These are phyloP conservation scores for Phycomyces nitens DNA, from an alignment of 192 early-diverging fungal species.

Conservation along the genomic window DNA sequence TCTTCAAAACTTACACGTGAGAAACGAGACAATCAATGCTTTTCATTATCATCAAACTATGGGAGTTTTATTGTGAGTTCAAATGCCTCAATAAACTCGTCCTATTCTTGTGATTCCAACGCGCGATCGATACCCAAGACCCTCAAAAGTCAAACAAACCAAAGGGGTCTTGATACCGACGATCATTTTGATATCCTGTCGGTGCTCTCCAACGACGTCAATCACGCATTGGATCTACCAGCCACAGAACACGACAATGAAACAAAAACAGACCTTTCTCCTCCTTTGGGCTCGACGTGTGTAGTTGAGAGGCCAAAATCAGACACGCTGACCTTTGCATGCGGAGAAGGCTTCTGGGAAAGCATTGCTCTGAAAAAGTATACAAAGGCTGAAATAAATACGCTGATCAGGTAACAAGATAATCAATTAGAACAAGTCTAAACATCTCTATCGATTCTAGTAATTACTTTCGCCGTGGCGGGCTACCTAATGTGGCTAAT, in stretches of 20 bases:
- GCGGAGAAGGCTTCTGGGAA: conserved; percentile 28
- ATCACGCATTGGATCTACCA: no score
- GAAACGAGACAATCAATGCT: neutral
- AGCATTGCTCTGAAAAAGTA: conserved; percentile 10
- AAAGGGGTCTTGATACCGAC: neutral
- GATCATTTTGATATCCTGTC: neutral
- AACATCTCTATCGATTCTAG: no score
- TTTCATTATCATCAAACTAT: neutral
- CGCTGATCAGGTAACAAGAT: conserved; percentile 19
- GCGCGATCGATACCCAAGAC: neutral
- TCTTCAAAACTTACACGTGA: no score
- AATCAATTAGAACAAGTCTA: no score
- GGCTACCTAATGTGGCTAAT: conserved; percentile 31
- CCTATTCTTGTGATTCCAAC: neutral
- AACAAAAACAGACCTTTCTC: neutral
- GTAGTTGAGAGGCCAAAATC: neutral
- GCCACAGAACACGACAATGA: no score
- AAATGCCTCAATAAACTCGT: neutral
- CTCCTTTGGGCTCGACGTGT: neutral
- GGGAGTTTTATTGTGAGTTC: neutral
- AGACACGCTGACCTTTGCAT: conserved; percentile 11
- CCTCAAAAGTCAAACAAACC: neutral
- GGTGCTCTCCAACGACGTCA: no score
- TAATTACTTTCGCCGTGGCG: conserved; percentile 29
- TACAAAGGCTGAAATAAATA: conserved; percentile 17